A percentile compares a stretch with the other conserved stretches of the same genome.
Evolutionary conservation across 306 rosid species (phyloP).

Genomic region (Begonia loranthoides): DNA sequence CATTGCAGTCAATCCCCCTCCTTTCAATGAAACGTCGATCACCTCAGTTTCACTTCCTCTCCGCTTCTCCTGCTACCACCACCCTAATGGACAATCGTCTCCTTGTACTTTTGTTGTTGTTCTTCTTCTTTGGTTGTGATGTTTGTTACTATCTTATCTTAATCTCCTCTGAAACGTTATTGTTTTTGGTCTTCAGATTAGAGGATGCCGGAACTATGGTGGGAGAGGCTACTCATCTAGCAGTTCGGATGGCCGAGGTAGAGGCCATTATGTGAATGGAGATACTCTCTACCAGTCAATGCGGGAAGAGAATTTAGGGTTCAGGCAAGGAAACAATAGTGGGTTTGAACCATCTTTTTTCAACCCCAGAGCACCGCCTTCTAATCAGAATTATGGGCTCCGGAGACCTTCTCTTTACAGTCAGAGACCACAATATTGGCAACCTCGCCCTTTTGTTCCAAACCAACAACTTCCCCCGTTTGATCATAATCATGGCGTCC

Average conservation of each 20-base stretch:
- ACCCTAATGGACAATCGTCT: constrained; percentile 37
- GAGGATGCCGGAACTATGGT: constrained; percentile 30
- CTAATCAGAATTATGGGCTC: constrained; percentile 8
- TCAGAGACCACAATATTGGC: constrained; percentile 13
- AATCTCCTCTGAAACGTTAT: not conserved
- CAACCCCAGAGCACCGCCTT: constrained; percentile 12
- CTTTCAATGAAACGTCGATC: constrained; percentile 43
- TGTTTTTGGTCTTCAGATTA: constrained; percentile 27
- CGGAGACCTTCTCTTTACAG: constrained; percentile 13
- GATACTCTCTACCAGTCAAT: constrained; percentile 46
- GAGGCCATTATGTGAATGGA: constrained; percentile 33
- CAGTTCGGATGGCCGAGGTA: constrained; percentile 24
- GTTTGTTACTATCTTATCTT: not conserved
- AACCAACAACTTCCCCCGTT: constrained; percentile 12
- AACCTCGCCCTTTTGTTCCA: constrained; percentile 11
- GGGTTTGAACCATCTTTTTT: constrained; percentile 10
- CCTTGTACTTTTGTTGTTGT: constrained; percentile 13
- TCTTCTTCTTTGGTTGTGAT: too few species aligned
- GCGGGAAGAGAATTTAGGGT: constrained; percentile 39
- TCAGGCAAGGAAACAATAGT: constrained; percentile 38
- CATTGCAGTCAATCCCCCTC: constrained; percentile 5
- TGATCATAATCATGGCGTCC: constrained; percentile 12
- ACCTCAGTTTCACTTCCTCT: constrained; percentile 25
- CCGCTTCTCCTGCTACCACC: constrained; percentile 22
- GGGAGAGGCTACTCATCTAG: constrained; percentile 35